Evolutionary conservation across 1,284 basidiomycete species (phyloP).

Genomic region (Cutaneotrichosporon sp.): DNA sequence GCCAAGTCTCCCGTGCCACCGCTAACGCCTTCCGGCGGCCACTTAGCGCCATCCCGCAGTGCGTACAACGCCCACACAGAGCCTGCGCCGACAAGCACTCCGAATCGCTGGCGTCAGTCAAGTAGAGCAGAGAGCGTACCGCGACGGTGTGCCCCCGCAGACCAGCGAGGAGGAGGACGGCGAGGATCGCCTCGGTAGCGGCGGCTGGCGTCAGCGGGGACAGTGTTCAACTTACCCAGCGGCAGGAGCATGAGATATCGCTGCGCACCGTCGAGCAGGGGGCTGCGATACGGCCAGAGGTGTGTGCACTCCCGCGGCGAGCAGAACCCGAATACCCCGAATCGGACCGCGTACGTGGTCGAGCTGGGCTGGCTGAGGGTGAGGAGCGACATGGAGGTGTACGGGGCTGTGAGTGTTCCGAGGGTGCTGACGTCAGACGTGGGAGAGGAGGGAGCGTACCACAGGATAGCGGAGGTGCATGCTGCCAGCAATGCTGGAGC

Average conservation of each 20-base stretch:
- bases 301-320: neutral
- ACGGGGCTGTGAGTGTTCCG: neutral
- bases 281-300: neutral
- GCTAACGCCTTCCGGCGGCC: neutral
- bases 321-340: neutral
- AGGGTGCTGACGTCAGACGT: neutral
- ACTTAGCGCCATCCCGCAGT: neutral
- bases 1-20: neutral
- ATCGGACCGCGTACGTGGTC: neutral
- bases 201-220: neutral
- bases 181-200: neutral
- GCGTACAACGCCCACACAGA: neutral
- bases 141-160: neutral
- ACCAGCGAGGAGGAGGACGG: neutral
- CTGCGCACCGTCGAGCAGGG: neutral
- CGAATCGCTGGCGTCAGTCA: neutral
- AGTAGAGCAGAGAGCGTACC: neutral
- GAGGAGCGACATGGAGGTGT: neutral
- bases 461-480: neutral
- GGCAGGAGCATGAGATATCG: neutral
- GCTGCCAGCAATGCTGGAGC: neutral
- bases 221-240: neutral
- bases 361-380: neutral
- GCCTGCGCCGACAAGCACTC: neutral
- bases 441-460: neutral